phyloP scores from a whole-genome alignment of 177 flowering plant species.

The Vitis hybrid region DNA sequence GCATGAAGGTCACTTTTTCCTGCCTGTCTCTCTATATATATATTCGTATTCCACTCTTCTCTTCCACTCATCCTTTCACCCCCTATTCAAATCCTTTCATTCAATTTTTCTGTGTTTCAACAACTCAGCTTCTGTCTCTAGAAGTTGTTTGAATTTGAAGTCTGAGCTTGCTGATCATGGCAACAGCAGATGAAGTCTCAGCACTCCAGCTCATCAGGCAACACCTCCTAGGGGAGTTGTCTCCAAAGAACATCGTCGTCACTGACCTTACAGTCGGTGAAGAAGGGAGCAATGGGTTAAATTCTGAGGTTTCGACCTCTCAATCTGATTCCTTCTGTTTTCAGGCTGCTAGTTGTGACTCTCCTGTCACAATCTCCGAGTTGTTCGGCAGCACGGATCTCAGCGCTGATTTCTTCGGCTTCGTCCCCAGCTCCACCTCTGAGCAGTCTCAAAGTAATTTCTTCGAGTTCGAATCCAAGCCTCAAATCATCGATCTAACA shows the following conservation, averaged over 20 bases:
- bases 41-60: too few relatives aligned
- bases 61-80: too few relatives aligned
- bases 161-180: conserved; percentile 23
- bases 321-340: conserved; percentile 1
- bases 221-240: conserved; percentile 48
- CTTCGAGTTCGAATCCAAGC: conserved; percentile 28
- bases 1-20: too few relatives aligned
- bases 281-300: neutral
- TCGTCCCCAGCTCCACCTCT: neutral
- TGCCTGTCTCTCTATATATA: too few relatives aligned
- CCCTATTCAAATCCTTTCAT: too few relatives aligned
- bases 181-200: conserved; percentile 24
- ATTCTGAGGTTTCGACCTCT: conserved; percentile 8
- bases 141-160: too few relatives aligned
- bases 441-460: neutral
- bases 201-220: conserved; percentile 49
- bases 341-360: conserved; percentile 10
- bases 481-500: conserved; percentile 22
- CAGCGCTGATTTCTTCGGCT: neutral
- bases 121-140: too few relatives aligned
- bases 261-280: neutral
- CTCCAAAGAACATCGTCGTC: conserved; percentile 28
- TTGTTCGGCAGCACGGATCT: neutral
- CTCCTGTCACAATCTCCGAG: conserved; percentile 8
- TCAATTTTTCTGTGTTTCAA: too few relatives aligned